phyloP scores from a whole-genome alignment of 805 yeast species.

The Cyberlindnera japonica region DNA sequence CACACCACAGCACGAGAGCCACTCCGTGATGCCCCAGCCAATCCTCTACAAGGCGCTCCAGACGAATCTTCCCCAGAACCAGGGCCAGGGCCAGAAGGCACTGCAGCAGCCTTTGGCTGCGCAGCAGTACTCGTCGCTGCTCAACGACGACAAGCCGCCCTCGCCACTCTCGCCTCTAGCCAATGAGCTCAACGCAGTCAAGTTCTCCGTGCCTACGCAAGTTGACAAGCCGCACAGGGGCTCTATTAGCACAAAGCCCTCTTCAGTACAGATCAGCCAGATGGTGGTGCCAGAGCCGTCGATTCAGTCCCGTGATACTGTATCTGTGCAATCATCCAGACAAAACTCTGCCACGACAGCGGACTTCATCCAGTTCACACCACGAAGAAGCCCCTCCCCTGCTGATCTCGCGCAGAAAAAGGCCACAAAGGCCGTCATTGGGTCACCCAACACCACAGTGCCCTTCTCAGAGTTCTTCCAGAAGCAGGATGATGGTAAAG shows the following conservation, averaged over 20 bases:
- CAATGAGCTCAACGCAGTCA: conserved; percentile 29
- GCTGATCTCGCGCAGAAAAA: conserved; percentile 30
- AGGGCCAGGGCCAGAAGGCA: no score
- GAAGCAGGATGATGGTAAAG: conserved; percentile 74
- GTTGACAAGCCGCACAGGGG: conserved; percentile 48
- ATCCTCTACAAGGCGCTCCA: conserved; percentile 15
- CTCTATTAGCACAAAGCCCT: conserved; percentile 54
- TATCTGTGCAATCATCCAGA: conserved; percentile 25
- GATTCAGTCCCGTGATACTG: conserved; percentile 10
- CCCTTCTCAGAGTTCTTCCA: conserved; percentile 72
- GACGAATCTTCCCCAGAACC: no score
- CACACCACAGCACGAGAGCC: conserved; percentile 2
- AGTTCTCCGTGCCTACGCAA: conserved; percentile 44
- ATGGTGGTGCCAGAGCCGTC: conserved; percentile 6
- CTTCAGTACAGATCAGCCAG: conserved; percentile 33
- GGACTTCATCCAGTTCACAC: conserved; percentile 25
- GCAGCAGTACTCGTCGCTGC: conserved; percentile 1
- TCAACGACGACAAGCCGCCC: conserved; percentile 10
- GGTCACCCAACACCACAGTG: conserved; percentile 59
- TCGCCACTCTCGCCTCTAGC: conserved; percentile 5
- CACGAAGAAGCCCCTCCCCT: conserved; percentile 20
- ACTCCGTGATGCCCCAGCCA: conserved; percentile 14
- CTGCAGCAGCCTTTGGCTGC: conserved; percentile 1
- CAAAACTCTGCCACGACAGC: conserved; percentile 25
- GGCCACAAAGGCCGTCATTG: conserved; percentile 47